These are phyloP conservation scores for Entrophospora sp. DNA, from an alignment of 192 early-diverging fungal genomes.

Conservation along the genomic window DNA sequence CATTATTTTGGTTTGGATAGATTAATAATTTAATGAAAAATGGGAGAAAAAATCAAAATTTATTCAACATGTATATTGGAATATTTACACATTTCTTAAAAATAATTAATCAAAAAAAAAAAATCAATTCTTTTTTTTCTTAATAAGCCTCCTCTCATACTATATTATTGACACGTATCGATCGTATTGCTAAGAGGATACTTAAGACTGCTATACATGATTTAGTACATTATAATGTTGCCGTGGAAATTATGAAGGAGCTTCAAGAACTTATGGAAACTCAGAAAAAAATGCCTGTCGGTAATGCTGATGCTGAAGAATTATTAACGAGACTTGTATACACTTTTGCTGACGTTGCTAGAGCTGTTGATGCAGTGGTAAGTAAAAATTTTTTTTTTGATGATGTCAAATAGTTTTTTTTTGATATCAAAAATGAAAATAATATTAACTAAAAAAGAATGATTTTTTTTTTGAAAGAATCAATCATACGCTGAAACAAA, in stretches of 20 bases:
- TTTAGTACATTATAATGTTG: constrained; percentile 34
- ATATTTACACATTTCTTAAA: too few relatives aligned
- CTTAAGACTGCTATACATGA: constrained; percentile 40
- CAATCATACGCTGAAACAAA: not conserved
- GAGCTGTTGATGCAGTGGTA: constrained; percentile 51
- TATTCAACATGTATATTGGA: too few relatives aligned
- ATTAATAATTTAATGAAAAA: too few relatives aligned
- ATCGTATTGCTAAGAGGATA: constrained; percentile 39
- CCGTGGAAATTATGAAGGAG: constrained; percentile 48
- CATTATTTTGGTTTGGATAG: too few relatives aligned
- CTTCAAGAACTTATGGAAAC: constrained; percentile 47
- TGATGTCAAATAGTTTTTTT: too few relatives aligned
- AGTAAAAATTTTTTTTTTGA: too few relatives aligned
- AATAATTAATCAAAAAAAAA: too few relatives aligned
- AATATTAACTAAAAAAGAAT: too few relatives aligned
- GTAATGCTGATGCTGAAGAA: constrained; percentile 52
- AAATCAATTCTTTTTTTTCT: not conserved
- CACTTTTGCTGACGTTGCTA: constrained; percentile 47
- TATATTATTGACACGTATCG: constrained; percentile 38
- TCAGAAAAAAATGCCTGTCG: constrained; percentile 42
- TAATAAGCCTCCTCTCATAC: constrained; percentile 36
- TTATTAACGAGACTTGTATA: constrained; percentile 48
- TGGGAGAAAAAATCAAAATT: too few relatives aligned
- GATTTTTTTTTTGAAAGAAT: not conserved
- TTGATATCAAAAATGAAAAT: too few relatives aligned